A percentile compares a stretch with the other conserved stretches of the same genome.
phyloP scores from a whole-genome alignment of 345 rosid species.

The Limnanthes douglasii region DNA sequence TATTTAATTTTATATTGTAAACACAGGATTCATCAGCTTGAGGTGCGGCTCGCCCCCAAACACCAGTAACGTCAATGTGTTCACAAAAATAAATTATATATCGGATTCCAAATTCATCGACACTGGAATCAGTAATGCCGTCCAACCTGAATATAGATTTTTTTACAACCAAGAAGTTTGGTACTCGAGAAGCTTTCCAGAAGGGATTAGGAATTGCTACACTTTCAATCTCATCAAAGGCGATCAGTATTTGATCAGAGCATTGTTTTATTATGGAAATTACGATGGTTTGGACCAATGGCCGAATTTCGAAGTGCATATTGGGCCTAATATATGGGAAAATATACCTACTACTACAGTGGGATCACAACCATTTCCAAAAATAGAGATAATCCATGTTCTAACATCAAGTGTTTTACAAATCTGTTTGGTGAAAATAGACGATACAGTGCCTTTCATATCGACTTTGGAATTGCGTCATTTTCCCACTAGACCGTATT shows the following conservation, averaged over 20 bases:
- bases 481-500: too few relatives aligned
- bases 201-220: constrained; percentile 25
- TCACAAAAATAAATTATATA: too few relatives aligned
- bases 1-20: too few relatives aligned
- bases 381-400: constrained; percentile 31
- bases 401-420: constrained; percentile 11
- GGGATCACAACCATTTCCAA: too few relatives aligned
- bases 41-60: too few relatives aligned
- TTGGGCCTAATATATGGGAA: constrained; percentile 28
- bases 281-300: constrained; percentile 13
- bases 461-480: constrained; percentile 30
- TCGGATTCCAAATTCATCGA: too few relatives aligned
- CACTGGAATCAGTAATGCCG: too few relatives aligned
- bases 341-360: background rate
- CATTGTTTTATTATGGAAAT: constrained; percentile 19
- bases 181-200: constrained; percentile 19
- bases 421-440: constrained; percentile 32
- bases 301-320: constrained; percentile 19
- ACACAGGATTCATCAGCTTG: too few relatives aligned
- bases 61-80: too few relatives aligned
- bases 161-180: too few relatives aligned
- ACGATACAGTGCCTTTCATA: constrained; percentile 20
- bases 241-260: constrained; percentile 13
- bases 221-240: constrained; percentile 9
- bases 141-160: too few relatives aligned